phyloP scores from a whole-genome alignment of 148 eudicot species.

The Fagopyrum esculentum region DNA sequence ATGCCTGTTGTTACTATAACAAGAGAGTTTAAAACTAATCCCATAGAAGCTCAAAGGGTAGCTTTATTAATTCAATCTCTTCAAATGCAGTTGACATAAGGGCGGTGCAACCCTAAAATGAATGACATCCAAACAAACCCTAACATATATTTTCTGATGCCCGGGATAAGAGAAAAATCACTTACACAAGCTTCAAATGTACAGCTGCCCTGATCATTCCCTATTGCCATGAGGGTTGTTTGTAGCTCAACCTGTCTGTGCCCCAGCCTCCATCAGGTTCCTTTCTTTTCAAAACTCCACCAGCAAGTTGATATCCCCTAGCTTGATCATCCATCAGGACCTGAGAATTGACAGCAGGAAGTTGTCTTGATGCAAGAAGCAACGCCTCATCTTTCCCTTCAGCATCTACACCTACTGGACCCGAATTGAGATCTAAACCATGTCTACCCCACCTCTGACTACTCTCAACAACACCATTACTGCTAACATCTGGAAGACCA shows the following conservation, averaged over 20 bases:
- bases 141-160: background rate
- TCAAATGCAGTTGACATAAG: background rate
- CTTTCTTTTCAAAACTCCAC: slow-evolving; percentile 64
- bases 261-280: slow-evolving; percentile 83
- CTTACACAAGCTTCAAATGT: slow-evolving; percentile 8
- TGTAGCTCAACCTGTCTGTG: slow-evolving; percentile 48
- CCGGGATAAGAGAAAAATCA: slow-evolving; percentile 5
- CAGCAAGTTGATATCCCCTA: slow-evolving; percentile 43
- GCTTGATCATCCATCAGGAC: slow-evolving; percentile 54
- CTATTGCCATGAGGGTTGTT: slow-evolving; percentile 67
- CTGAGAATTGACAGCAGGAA: slow-evolving; percentile 38
- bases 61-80: background rate
- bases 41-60: background rate
- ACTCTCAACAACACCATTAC: slow-evolving; percentile 33
- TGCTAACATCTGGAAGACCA: slow-evolving; percentile 42
- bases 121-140: background rate
- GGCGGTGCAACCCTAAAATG: background rate
- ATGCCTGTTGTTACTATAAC: background rate
- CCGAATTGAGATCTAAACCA: slow-evolving; percentile 76
- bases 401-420: slow-evolving; percentile 46
- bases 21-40: background rate
- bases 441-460: slow-evolving; percentile 56
- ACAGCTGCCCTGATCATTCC: background rate
- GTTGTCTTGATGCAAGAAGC: slow-evolving; percentile 38
- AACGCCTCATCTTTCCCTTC: slow-evolving; percentile 55